Base-by-base conservation (phyloP, 1,284 basidiomycete species). In the Heliocybe sulcata region DNA sequence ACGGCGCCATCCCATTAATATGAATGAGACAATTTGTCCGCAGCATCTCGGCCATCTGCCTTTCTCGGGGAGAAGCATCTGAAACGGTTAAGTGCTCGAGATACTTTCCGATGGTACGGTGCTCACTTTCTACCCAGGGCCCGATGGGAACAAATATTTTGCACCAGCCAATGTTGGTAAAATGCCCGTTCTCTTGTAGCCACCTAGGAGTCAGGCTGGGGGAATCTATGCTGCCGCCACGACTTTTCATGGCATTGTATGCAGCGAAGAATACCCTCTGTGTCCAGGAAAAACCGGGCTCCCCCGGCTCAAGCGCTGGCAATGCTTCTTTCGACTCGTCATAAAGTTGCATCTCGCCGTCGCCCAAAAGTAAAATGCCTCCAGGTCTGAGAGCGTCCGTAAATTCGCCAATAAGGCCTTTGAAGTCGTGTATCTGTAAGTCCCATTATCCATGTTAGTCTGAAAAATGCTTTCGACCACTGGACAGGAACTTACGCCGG, bases 331-430 rank as follows among this genome's bases (percentile, higher is more conserved):
- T 57, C 33, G 63, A 54, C 51, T 69, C 68, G 57, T 72, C 67
- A 57, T 66, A 72, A 2, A 70, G 57, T 52, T 69, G 68, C 63
- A 70, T 66, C 20, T 72, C 70, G 12, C 67, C 67, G 56, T 70
- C 70, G 1, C 64, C 68, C 9, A 68, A 52, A 1, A 70, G 57
- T 12, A 69, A 54, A 14, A 70, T 63, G 1, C 70, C 70, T 2
- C 66, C 66, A 6, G 69, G 68, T 2, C 68, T 65, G 19, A 72
- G 56, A 2, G 62, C 60, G 25, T 61, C 54, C 3, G 64, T 62
- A 16, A 69, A 57, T 48, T 70, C 69, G 19, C 59, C 59, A 2
- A 72, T 60, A 16, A 72, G 59, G 2, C 49, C 51, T 11, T 65
- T 67, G 51, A 61, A 72, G 51, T 72, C 67, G 12, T 65, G 65